phyloP scores from a whole-genome alignment of 1,284 basidiomycete species.

The Pseudozyma sp. region DNA sequence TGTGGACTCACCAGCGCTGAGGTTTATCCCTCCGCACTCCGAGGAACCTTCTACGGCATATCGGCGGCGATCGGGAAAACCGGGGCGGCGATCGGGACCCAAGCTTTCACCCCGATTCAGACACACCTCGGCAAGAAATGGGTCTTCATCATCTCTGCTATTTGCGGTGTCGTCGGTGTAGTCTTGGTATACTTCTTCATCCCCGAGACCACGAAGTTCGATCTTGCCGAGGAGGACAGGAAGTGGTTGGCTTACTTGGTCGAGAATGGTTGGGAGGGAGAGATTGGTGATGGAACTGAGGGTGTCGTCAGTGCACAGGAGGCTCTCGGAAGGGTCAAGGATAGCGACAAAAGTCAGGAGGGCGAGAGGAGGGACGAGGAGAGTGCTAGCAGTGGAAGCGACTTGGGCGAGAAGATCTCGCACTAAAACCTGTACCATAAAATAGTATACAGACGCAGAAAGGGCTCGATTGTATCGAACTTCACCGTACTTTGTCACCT shows the following conservation, averaged over 20 bases:
- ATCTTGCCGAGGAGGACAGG: constrained; percentile 78
- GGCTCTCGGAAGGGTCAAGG: constrained; percentile 18
- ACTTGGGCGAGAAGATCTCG: background rate
- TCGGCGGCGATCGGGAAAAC: constrained; percentile 78
- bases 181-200: constrained; percentile 68
- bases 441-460: too few species aligned
- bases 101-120: constrained; percentile 82
- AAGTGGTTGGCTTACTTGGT: constrained; percentile 76
- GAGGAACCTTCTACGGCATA: constrained; percentile 71
- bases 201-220: constrained; percentile 77
- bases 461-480: too few species aligned
- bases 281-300: constrained; percentile 73
- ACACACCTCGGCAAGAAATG: constrained; percentile 70
- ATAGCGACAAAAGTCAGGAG: constrained; percentile 1
- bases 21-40: constrained; percentile 40
- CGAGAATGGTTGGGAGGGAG: constrained; percentile 77
- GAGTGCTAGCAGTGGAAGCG: background rate
- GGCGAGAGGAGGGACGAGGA: background rate
- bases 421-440: background rate
- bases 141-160: constrained; percentile 50
- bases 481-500: too few species aligned
- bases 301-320: constrained; percentile 6
- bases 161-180: constrained; percentile 67
- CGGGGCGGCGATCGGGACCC: constrained; percentile 81
- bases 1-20: constrained; percentile 74